Percentiles rank a stretch among this genome's conserved stretches.
Conservation (phyloP, 805 yeast genomes). For the Zygosaccharomyces bisporus region DNA sequence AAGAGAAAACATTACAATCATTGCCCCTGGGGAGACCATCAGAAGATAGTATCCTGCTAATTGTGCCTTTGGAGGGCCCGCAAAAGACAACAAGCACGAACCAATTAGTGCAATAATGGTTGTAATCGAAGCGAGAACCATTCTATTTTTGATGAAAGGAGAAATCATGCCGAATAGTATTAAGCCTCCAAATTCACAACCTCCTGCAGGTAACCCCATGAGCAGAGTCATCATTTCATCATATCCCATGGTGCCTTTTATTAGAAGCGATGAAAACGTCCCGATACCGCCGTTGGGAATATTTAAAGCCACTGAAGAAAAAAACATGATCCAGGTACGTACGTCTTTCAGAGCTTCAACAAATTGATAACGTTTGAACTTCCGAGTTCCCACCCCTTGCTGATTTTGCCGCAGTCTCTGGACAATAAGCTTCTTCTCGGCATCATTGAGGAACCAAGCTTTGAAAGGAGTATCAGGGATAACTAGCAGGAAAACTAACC, state of each 20-base stretch:
- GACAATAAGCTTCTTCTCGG: slow-evolving; percentile 43
- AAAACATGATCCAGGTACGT: slow-evolving; percentile 49
- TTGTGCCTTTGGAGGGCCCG: slow-evolving; percentile 44
- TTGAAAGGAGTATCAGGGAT: slow-evolving; percentile 48
- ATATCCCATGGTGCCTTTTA: slow-evolving; percentile 49
- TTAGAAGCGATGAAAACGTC: slow-evolving; percentile 47
- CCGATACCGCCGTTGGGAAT: slow-evolving; percentile 49
- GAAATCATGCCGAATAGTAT: slow-evolving; percentile 38
- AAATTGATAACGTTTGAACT: slow-evolving; percentile 42
- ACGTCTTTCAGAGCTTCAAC: slow-evolving; percentile 44
- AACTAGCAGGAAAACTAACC: slow-evolving; percentile 39
- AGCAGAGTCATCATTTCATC: slow-evolving; percentile 42
- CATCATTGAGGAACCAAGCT: slow-evolving; percentile 39
- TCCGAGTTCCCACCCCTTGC: slow-evolving; percentile 49
- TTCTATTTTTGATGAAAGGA: slow-evolving; percentile 39
- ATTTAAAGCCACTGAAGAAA: slow-evolving; percentile 42
- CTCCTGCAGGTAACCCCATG: slow-evolving; percentile 56
- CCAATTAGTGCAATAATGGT: slow-evolving; percentile 51
- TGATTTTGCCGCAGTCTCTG: slow-evolving; percentile 45
- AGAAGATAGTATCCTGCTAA: slow-evolving; percentile 44
- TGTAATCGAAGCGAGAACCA: slow-evolving; percentile 36
- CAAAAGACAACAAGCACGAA: slow-evolving; percentile 36
- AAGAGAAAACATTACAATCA: slow-evolving; percentile 56
- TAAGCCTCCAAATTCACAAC: slow-evolving; percentile 35
- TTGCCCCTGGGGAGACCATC: slow-evolving; percentile 52